Evolutionary conservation across 495 filamentous ascomycete species (phyloP).

Genomic region (Penicillium roqueforti): DNA sequence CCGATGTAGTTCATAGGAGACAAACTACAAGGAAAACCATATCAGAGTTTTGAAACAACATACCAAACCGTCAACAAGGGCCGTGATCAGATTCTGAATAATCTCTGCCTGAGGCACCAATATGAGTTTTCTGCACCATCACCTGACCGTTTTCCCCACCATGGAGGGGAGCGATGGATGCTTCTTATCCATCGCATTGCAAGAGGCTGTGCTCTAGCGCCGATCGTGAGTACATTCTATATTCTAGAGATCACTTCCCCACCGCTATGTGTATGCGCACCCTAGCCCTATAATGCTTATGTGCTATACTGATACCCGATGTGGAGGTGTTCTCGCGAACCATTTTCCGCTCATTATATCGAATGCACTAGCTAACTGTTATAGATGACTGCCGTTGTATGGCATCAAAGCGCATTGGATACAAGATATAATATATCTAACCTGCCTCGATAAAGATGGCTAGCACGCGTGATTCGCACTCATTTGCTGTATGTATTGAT

Average conservation of each 20-base stretch:
- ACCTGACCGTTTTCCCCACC: conserved; percentile 36
- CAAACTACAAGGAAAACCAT: not conserved
- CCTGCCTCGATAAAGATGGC: conserved; percentile 38
- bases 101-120: conserved; percentile 24
- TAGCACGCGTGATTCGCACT: conserved; percentile 47
- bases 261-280: conserved; percentile 1
- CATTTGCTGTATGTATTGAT: conserved; percentile 41
- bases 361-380: conserved; percentile 19
- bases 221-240: conserved; percentile 38
- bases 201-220: conserved; percentile 25
- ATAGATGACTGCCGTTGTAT: conserved; percentile 38
- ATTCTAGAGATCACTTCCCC: not conserved
- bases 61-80: not conserved
- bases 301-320: conserved; percentile 7
- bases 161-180: conserved; percentile 27
- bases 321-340: not conserved
- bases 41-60: not conserved
- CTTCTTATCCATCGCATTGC: conserved; percentile 23
- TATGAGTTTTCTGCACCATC: conserved; percentile 28
- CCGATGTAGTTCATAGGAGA: not conserved
- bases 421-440: conserved; percentile 24
- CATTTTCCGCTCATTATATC: conserved; percentile 1
- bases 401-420: conserved; percentile 35
- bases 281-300: not conserved
- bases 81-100: not conserved